These are phyloP conservation scores for Colletotrichum navitas DNA, from an alignment of 2,329 filamentous ascomycete genomes.

Conservation along the genomic window DNA sequence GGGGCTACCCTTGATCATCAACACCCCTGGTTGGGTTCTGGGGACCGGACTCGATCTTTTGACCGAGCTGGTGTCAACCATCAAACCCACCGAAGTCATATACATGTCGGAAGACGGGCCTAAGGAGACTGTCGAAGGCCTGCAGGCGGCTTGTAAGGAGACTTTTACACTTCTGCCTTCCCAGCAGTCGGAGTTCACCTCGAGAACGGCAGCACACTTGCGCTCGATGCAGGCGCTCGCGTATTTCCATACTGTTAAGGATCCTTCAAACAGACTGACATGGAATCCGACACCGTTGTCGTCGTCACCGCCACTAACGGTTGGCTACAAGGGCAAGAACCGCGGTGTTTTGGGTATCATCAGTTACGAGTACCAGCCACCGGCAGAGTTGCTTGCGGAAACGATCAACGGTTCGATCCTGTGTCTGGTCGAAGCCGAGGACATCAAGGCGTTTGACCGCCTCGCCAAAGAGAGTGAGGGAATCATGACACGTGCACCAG, in stretches of 20 bases:
- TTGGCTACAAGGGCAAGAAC: conserved; percentile 66
- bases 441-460: conserved; percentile 61
- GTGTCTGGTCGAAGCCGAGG: conserved; percentile 73
- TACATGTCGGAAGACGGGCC: conserved; percentile 77
- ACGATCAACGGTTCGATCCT: conserved; percentile 79
- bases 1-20: conserved; percentile 73
- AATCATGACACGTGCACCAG: conserved; percentile 3
- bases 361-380: conserved; percentile 74
- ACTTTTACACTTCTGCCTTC: conserved; percentile 69
- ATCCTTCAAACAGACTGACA: conserved; percentile 45
- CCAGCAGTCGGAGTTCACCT: conserved; percentile 65
- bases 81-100: conserved; percentile 72
- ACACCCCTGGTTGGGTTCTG: conserved; percentile 81
- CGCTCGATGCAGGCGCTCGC: conserved; percentile 83
- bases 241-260: conserved; percentile 72
- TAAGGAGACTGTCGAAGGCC: conserved; percentile 65
- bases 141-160: conserved; percentile 60
- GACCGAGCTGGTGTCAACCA: conserved; percentile 64
- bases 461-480: conserved; percentile 42
- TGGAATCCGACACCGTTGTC: conserved; percentile 71
- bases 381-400: conserved; percentile 69
- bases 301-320: conserved; percentile 68
- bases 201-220: conserved; percentile 74
- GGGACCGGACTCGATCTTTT: conserved; percentile 77
- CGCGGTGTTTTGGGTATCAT: conserved; percentile 74